Percentiles rank a stretch among this genome's conserved stretches.
Evolutionary conservation across 345 rosid species (phyloP).

Genomic region (Eucalyptus marginata): DNA sequence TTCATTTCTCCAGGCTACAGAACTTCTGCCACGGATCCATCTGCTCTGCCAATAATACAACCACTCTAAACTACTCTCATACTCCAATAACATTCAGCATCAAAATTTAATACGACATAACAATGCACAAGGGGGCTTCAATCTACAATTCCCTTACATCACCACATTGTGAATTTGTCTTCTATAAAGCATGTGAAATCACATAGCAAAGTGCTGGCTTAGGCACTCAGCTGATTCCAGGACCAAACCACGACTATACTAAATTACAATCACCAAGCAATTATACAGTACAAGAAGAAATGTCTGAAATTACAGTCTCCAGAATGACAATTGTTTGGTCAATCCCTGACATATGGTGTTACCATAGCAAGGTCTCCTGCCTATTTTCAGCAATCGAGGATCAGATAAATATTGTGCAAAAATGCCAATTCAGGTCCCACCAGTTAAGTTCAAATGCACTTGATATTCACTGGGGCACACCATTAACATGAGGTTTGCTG

Average conservation of each 20-base stretch:
- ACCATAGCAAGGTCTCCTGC: background rate
- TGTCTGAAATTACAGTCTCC: background rate
- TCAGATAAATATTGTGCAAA: background rate
- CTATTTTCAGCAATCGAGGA: background rate
- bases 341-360: background rate
- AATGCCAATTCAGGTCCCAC: background rate
- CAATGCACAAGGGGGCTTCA: background rate
- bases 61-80: background rate
- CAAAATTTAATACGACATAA: background rate
- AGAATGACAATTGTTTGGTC: background rate
- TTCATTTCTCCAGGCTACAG: background rate
- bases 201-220: background rate
- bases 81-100: background rate
- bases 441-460: background rate
- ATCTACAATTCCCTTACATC: background rate
- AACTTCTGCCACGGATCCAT: background rate
- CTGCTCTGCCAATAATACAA: background rate
- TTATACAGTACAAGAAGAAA: background rate
- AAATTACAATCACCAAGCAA: background rate
- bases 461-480: background rate
- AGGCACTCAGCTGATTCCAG: background rate
- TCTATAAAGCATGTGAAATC: background rate
- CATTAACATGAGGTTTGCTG: background rate
- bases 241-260: background rate
- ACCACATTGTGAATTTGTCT: background rate